Evolutionary conservation across 352 stramenopile species (phyloP), one percentile per base, ranked within the genome.

Genomic region (Phytophthora lateralis): DNA sequence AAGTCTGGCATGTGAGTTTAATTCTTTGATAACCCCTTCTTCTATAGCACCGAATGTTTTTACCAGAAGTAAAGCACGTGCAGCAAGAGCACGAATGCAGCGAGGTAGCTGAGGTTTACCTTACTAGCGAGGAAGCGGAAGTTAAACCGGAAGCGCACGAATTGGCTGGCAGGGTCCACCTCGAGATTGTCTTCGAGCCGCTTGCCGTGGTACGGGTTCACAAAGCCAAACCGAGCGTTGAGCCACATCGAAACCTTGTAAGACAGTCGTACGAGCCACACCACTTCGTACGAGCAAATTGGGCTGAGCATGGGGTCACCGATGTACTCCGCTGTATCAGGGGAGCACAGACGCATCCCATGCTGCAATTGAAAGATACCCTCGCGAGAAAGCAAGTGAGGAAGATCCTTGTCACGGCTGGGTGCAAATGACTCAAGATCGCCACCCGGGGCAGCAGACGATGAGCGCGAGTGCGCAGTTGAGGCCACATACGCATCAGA

Each of bases 111-210:
- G 35, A 96, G 77, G 71, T 96, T 96, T n/a, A 85, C 69, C 57
- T 90, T 94, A 75, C 80, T 92, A 27, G 87, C 87, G 38, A 96
- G 75, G 64, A 93, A 96, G 62, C 87, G 87, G 47, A 96, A 77
- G 69, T 96, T 93, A 70, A 94, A 91, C 24, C 83, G 85, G 65
- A 96, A 96, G 12, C 58, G 48, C 35, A 65, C 61, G 32, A 80
- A 78, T 7, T 57, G 55, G 44, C 53, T 71, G 4, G 56, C 60
- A 24, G 82, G 67, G 45, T 91, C 79, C 37, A 93, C 78, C 38
- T 83, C 60, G 12, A 90, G 27, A 44, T 95, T 95, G 69, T 92
- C 82, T 32, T 91, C 77, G 17, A 95, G 79, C 17, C 69, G 70
- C 45, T 84, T 85, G 54, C 83, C 80, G 24, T 80, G 59, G 62